phyloP scores from a whole-genome alignment of 805 yeast species.

The Zygosaccharomyces bailii region DNA sequence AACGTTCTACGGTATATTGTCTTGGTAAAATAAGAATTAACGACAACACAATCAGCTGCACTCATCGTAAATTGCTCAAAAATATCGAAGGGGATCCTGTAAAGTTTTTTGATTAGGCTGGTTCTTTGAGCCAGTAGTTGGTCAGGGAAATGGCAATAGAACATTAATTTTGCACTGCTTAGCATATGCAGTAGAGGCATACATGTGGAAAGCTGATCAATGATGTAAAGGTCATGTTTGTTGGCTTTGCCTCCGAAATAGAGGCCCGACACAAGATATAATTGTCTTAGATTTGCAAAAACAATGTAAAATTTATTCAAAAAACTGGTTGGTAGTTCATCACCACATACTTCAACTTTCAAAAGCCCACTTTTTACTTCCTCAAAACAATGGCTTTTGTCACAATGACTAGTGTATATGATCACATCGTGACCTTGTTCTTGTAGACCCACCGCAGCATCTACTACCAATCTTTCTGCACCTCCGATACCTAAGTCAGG shows the following conservation, averaged over 20 bases:
- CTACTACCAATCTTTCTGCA: conserved; percentile 95
- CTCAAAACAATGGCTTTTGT: conserved; percentile 81
- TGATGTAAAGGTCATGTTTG: conserved; percentile 66
- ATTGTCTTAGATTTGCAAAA: conserved; percentile 80
- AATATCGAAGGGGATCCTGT: conserved; percentile 79
- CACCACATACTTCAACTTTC: conserved; percentile 73
- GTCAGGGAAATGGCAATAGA: conserved; percentile 97
- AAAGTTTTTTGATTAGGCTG: conserved; percentile 53
- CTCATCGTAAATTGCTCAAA: conserved; percentile 79
- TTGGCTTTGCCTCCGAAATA: conserved; percentile 43
- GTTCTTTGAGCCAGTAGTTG: conserved; percentile 64
- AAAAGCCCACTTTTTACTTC: conserved; percentile 64
- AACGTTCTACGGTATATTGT: conserved; percentile 66
- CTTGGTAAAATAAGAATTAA: conserved; percentile 82
- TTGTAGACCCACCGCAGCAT: conserved; percentile 87
- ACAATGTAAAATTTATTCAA: conserved; percentile 69
- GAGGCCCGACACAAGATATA: conserved; percentile 56
- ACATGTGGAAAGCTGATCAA: conserved; percentile 86
- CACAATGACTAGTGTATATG: conserved; percentile 89
- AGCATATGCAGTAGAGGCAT: conserved; percentile 57
- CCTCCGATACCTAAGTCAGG: conserved; percentile 98
- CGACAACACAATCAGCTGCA: conserved; percentile 74
- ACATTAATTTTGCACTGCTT: conserved; percentile 52
- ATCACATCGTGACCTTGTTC: conserved; percentile 58
- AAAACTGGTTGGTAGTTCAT: conserved; percentile 70